A percentile compares a stretch with the other conserved stretches of the same genome.
These are phyloP conservation scores for Tetratostichococcus sp. DNA, from an alignment of 139 green algal species.

Conservation along the genomic window DNA sequence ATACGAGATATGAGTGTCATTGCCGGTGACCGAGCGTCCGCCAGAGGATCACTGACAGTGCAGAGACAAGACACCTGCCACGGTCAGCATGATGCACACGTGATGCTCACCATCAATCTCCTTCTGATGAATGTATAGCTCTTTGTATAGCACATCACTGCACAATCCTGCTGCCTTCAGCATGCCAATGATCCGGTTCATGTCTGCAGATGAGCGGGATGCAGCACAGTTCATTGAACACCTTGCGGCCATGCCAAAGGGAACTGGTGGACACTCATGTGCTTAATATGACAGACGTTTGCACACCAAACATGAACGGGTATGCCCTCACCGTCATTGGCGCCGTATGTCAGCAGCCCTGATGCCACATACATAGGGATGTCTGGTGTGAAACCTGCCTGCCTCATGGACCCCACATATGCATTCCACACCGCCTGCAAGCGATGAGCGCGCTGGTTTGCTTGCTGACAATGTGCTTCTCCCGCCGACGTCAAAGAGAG, in stretches of 20 bases:
- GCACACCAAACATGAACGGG: too few species aligned
- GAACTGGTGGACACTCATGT: too few species aligned
- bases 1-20: too few species aligned
- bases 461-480: too few species aligned
- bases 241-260: too few species aligned
- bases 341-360: conserved; percentile 57
- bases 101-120: conserved; percentile 22
- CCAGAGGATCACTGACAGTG: too few species aligned
- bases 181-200: conserved; percentile 36
- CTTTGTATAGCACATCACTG: conserved; percentile 50
- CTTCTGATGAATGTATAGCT: conserved; percentile 44
- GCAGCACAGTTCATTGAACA: too few species aligned
- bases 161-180: conserved; percentile 29
- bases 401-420: conserved; percentile 43
- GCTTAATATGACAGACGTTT: too few species aligned
- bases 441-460: too few species aligned
- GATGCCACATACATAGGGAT: conserved; percentile 51
- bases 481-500: too few species aligned
- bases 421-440: conserved; percentile 43
- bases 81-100: background rate
- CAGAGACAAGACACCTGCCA: too few species aligned
- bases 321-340: conserved; percentile 26
- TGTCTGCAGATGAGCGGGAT: conserved; percentile 28
- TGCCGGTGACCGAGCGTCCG: too few species aligned
- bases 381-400: conserved; percentile 27